A percentile compares a stretch with the other conserved stretches of the same genome.
These are phyloP conservation scores for Ceratobasidium papillatum DNA, from an alignment of 1,284 basidiomycete genomes.

Conservation along the genomic window DNA sequence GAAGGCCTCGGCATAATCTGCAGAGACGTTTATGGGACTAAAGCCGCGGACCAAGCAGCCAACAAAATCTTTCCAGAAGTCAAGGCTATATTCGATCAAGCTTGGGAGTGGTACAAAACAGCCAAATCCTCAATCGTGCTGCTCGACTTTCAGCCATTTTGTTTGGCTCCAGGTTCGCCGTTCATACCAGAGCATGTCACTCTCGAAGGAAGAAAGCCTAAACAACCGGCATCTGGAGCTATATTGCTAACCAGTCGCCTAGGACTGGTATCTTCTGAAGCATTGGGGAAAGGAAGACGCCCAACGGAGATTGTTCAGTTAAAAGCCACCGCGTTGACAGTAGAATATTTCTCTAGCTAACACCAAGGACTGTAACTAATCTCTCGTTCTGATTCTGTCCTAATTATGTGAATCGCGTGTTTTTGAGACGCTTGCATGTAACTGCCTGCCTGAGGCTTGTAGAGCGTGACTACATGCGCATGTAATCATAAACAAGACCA, in stretches of 20 bases:
- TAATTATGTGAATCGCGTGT: not conserved
- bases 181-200: not conserved
- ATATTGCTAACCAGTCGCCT: slow-evolving; percentile 23
- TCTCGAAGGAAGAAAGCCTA: slow-evolving; percentile 11
- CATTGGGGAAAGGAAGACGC: not conserved
- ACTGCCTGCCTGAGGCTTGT: not conserved
- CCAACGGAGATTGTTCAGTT: not conserved
- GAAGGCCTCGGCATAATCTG: not conserved
- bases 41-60: not conserved
- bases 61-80: not conserved
- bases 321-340: slow-evolving; percentile 9
- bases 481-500: not conserved
- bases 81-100: not conserved
- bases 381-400: not conserved
- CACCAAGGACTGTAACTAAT: not conserved
- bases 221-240: not conserved
- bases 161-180: not conserved
- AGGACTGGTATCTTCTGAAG: slow-evolving; percentile 7
- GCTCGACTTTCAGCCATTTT: slow-evolving; percentile 18
- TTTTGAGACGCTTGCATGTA: not conserved
- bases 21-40: not conserved
- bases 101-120: slow-evolving; percentile 2
- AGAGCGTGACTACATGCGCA: slow-evolving; percentile 5
- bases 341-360: slow-evolving; percentile 9
- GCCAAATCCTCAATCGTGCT: slow-evolving; percentile 16